Conservation (phyloP, 345 rosid genomes). For the Rhodamnia rubescens region DNA sequence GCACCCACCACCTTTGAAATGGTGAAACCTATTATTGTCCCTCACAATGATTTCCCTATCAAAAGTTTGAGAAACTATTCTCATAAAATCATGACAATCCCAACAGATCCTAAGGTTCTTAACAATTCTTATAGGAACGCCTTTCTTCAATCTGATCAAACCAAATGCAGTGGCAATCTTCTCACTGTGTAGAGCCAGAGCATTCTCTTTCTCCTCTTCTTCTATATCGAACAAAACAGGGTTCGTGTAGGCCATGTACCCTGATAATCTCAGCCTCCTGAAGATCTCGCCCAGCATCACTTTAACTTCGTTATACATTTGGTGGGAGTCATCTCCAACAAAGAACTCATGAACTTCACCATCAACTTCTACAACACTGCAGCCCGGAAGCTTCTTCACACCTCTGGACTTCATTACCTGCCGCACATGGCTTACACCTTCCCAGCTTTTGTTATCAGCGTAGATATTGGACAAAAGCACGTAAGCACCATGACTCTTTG, state of each 20-base stretch:
- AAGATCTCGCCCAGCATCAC: constrained; percentile 30
- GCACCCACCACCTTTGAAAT: constrained; percentile 47
- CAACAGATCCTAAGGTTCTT: constrained; percentile 80
- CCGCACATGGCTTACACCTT: constrained; percentile 27
- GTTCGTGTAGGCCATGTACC: constrained; percentile 42
- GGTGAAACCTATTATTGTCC: constrained; percentile 56
- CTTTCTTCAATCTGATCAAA: constrained; percentile 42
- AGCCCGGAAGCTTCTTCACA: constrained; percentile 48
- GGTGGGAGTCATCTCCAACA: constrained; percentile 46
- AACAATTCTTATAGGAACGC: constrained; percentile 43
- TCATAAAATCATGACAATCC: constrained; percentile 53
- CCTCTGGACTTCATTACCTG: constrained; percentile 42
- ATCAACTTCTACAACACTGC: constrained; percentile 45
- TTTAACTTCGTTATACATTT: constrained; percentile 32
- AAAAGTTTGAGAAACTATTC: constrained; percentile 45
- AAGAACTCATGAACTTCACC: constrained; percentile 54
- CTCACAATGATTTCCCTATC: constrained; percentile 50
- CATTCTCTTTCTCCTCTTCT: constrained; percentile 67
- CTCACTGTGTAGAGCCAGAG: constrained; percentile 56
- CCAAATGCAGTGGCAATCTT: constrained; percentile 64
- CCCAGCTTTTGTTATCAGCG: constrained; percentile 53
- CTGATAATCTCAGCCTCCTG: constrained; percentile 43
- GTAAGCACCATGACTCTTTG: constrained; percentile 36
- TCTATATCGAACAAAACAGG: constrained; percentile 67
- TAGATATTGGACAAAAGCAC: constrained; percentile 57